A percentile compares a stretch with the other conserved stretches of the same genome.
phyloP scores from a whole-genome alignment of 139 green algal species.

The Yamagishiella unicocca region DNA sequence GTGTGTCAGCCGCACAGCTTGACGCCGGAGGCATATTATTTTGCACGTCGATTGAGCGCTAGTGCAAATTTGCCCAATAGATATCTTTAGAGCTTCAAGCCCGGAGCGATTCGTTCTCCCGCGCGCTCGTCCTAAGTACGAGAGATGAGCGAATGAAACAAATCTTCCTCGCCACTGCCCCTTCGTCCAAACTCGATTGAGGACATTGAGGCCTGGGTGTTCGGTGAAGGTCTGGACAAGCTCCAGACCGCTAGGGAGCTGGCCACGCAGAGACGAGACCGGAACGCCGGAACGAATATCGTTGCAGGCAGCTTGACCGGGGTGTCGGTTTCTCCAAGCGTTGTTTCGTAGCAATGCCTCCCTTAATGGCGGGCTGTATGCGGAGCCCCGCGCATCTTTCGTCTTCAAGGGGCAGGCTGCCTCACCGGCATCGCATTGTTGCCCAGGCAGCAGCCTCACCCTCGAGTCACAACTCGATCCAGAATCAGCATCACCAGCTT shows the following conservation, averaged over 20 bases:
- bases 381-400: not conserved
- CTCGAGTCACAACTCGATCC: not conserved
- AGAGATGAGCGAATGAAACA: not conserved
- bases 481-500: not conserved
- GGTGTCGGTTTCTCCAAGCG: not conserved
- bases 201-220: not conserved
- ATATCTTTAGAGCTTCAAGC: not conserved
- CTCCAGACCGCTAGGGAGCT: not conserved
- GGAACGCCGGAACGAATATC: constrained; percentile 8
- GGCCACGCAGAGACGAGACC: not conserved
- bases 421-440: not conserved
- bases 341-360: not conserved
- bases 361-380: not conserved
- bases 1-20: too few species aligned
- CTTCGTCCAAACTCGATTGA: not conserved
- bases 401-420: not conserved
- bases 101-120: not conserved
- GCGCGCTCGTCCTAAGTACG: not conserved
- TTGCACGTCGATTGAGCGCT: too few species aligned
- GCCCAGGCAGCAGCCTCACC: not conserved
- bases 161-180: not conserved
- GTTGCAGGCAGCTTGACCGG: not conserved
- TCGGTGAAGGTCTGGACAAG: not conserved
- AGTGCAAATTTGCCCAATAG: not conserved
- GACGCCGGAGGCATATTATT: too few species aligned